These are phyloP conservation scores for Eutypella sp. DNA, from an alignment of 2,329 filamentous ascomycete genomes.

Conservation along the genomic window DNA sequence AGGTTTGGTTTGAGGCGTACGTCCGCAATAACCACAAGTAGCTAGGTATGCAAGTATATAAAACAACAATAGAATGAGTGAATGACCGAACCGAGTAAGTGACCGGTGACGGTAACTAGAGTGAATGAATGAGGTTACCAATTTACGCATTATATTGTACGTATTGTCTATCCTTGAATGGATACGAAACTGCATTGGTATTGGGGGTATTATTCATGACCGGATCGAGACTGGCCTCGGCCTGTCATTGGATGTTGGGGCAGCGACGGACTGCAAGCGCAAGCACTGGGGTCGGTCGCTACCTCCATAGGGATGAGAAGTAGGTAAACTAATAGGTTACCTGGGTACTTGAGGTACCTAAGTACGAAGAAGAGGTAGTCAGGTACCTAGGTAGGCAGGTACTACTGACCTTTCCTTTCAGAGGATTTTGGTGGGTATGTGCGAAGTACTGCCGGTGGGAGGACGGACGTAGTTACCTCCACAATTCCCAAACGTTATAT, in stretches of 20 bases:
- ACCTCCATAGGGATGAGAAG: too few species aligned
- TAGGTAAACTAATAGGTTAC: too few species aligned
- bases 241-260: neutral
- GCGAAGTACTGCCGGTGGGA: too few species aligned
- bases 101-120: too few species aligned
- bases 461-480: too few species aligned
- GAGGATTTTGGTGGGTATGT: too few species aligned
- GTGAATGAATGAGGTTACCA: neutral
- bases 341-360: too few species aligned
- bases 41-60: neutral
- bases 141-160: neutral
- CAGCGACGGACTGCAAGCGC: neutral
- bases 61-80: neutral
- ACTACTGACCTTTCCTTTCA: too few species aligned
- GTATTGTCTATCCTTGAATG: neutral
- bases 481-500: neutral
- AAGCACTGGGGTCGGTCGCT: too few species aligned
- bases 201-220: neutral
- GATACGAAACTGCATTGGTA: neutral
- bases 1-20: neutral
- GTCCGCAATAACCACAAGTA: too few species aligned
- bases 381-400: too few species aligned
- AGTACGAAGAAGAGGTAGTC: too few species aligned
- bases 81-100: neutral
- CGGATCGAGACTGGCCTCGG: neutral